phyloP scores from a whole-genome alignment of 306 rosid genomes.

The Quercus suber region DNA sequence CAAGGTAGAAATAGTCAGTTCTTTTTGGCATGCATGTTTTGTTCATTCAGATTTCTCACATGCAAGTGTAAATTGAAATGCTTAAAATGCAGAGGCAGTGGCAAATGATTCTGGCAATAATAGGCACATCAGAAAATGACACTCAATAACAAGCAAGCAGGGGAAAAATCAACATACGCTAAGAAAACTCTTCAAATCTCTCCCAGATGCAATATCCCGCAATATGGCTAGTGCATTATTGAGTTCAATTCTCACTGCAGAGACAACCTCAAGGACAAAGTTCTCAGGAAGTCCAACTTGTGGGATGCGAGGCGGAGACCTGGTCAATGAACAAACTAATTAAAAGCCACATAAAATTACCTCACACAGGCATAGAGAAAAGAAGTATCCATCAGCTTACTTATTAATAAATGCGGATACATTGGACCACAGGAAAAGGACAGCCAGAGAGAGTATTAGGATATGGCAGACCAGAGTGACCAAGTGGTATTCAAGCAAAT shows the following conservation, averaged over 20 bases:
- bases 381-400: conserved; percentile 36
- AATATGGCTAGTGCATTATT: conserved; percentile 45
- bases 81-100: background rate
- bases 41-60: background rate
- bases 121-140: background rate
- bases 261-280: conserved; percentile 40
- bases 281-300: conserved; percentile 51
- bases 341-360: conserved; percentile 19
- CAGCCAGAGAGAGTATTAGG: conserved; percentile 45
- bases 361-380: background rate
- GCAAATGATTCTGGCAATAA: background rate
- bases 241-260: conserved; percentile 51
- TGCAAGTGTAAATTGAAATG: background rate
- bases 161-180: conserved; percentile 41
- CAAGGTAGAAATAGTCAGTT: background rate
- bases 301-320: conserved; percentile 68
- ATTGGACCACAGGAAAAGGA: conserved; percentile 69
- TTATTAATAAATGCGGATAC: conserved; percentile 69
- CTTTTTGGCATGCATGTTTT: background rate
- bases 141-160: background rate
- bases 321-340: conserved; percentile 22
- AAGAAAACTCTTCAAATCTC: conserved; percentile 68
- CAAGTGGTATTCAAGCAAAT: conserved; percentile 66
- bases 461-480: conserved; percentile 70
- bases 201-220: conserved; percentile 65